Base-by-base conservation (phyloP, 331 rosid species). In the Stylosanthes scabra region DNA sequence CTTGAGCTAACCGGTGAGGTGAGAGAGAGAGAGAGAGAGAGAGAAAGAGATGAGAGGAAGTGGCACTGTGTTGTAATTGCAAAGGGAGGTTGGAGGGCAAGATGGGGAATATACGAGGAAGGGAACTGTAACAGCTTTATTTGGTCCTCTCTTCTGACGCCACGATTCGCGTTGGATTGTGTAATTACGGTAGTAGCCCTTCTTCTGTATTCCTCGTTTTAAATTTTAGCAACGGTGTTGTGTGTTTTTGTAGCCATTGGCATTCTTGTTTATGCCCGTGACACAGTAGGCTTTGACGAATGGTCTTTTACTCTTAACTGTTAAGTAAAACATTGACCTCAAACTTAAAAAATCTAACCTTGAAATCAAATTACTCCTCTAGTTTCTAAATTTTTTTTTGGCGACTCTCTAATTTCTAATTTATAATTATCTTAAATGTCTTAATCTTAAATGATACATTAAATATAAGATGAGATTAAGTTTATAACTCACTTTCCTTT, bases 181-280 rank as follows among this genome's bases (percentile, higher is more conserved):
- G 31, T 67, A 77, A 82, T 72, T 45, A 72, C 85, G 66, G 60
- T 54, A 61, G 28, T 77, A 6, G 63, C 80, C 85, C 85, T 37
- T 42, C 61, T 25, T 7, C 31, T 34, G 65, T 7, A 34, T 66
- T 66, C 39, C 65, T 29, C 39, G 29, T 82, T 78, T 82, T 78
- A 71, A 82, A 82, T 68, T 78, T 40, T 73, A 4, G 63, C 61
- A 77, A 78, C 70, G 34, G 60, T 77, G 25, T 20, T 77, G 25
- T 20, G 82, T 44, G 51, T 46, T 7, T 49, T 13, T n/a, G 55
- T 6, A 13, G 55, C 20, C 8, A 13, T 49, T 5, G 16, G 8
- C 8, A 14, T 41, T 41, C 46, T 41, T 41, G 46, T 6, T 41
- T 7, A 6, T 6, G 46, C 46, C 46, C 46, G 46, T 7, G 46